Evolutionary conservation across 2,329 filamentous ascomycete species (phyloP), one percentile per base, ranked within the genome.

Genomic region (Daldinia sp.): DNA sequence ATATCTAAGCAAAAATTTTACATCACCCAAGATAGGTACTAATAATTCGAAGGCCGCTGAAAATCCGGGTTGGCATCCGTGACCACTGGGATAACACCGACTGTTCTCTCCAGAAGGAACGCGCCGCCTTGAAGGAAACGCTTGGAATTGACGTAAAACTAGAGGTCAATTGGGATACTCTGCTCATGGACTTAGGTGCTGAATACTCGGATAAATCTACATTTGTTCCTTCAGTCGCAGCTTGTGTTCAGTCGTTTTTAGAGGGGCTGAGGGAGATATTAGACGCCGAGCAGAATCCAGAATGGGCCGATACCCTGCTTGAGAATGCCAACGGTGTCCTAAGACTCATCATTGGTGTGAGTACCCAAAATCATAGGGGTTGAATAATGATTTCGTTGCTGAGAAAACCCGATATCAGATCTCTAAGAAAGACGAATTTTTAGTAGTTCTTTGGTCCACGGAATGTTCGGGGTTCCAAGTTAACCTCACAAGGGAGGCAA

Each of bases 281-380:
- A 3, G 80, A 83, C 7, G 77, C 78, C 25, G 71, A 75, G 0
- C 70, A 68, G 9, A 76, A 80, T 39, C 77, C 78, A 30, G 72
- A 74, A 8, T 82, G 81, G 78, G 74, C 76, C 0, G 78, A 84
- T 25, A 73, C 62, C 3, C 64, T 84, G 3, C 71, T 83, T 1
- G 79, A 81, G 17, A 61, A 74, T 63, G 51, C 70, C 71, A 32
- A 66, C 61, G 48, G 71, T 67, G 64, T 68, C 1, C 43, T 84
- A 37, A 74, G 66, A 1, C 53, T 82, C 0, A 72, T 72, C 23
- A 35, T 83, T 48, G 32, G 37, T n/a, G 61, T 60, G 27, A 63
- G 60, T n/a, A n/a, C n/a, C n/a, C n/a, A 4, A 39, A 9, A 3
- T 3, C 25, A 19, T 11, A 17, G 15, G 15, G 4, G 27, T n/a